Conservation (phyloP, 225 moss, liverwort and hornwort genomes). For the Lunularia cruciata region DNA sequence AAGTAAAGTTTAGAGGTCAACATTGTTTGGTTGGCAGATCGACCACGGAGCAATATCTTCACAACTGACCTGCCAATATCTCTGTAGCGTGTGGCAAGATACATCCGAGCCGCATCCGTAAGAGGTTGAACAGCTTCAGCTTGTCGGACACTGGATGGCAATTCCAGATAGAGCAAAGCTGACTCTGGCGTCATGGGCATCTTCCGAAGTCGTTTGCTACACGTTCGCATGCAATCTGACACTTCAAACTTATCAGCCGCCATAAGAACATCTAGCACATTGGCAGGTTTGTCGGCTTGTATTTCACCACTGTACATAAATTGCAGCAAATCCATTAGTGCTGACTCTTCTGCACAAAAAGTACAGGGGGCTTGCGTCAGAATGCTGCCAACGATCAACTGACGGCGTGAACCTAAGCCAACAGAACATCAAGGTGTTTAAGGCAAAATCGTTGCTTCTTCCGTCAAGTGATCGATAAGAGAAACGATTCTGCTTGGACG, state of each 20-base stretch:
- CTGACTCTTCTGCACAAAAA: constrained; percentile 65
- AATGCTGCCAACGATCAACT: neutral
- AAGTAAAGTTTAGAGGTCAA: too few relatives aligned
- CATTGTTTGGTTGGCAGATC: too few relatives aligned
- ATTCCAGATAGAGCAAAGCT: constrained; percentile 91
- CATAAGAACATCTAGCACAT: constrained; percentile 92
- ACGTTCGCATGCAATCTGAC: constrained; percentile 83
- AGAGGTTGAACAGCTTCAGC: constrained; percentile 92
- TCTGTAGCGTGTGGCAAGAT: constrained; percentile 74
- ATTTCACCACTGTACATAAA: constrained; percentile 99
- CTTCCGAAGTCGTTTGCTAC: constrained; percentile 76
- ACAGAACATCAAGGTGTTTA: too few relatives aligned
- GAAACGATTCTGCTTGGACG: too few relatives aligned
- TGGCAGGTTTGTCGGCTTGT: constrained; percentile 66
- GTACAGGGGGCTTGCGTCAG: constrained; percentile 8
- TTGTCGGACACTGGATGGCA: constrained; percentile 77
- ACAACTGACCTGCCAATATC: constrained; percentile 70
- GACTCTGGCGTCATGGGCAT: constrained; percentile 90
- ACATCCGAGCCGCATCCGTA: constrained; percentile 75
- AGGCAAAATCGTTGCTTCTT: too few relatives aligned
- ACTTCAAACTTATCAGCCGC: constrained; percentile 98
- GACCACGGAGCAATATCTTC: too few relatives aligned
- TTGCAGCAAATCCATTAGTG: constrained; percentile 96
- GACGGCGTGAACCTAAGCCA: neutral
- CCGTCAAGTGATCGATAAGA: too few relatives aligned